phyloP scores from a whole-genome alignment of 2,329 filamentous ascomycete species.

The Trichoderma atrobrunneum region DNA sequence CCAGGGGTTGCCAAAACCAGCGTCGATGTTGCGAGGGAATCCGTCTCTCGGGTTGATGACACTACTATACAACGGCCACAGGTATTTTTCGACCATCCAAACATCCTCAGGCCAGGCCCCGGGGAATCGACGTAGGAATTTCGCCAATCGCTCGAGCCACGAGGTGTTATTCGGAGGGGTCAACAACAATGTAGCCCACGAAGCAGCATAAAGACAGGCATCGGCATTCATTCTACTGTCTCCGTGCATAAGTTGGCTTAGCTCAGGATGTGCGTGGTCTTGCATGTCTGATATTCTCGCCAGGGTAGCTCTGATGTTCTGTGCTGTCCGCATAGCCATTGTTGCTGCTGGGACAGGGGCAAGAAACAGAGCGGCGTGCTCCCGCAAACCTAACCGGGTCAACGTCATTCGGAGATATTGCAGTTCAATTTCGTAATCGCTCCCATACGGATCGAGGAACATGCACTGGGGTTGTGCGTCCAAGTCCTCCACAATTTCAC shows the following conservation, averaged over 20 bases:
- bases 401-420: constrained; percentile 59
- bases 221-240: constrained; percentile 45
- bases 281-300: constrained; percentile 31
- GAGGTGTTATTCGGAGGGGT: constrained; percentile 45
- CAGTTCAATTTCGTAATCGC: constrained; percentile 62
- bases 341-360: constrained; percentile 61
- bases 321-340: constrained; percentile 68
- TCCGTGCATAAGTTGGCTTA: constrained; percentile 37
- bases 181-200: constrained; percentile 68
- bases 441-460: constrained; percentile 81
- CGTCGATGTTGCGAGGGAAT: constrained; percentile 28
- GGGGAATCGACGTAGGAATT: constrained; percentile 52
- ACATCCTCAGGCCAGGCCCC: constrained; percentile 59
- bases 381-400: constrained; percentile 45
- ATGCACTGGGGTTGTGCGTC: constrained; percentile 50
- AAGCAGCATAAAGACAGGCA: constrained; percentile 65
- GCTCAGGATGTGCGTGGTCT: constrained; percentile 27
- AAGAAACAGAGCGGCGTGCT: constrained; percentile 52
- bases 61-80: constrained; percentile 57
- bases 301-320: constrained; percentile 76
- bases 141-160: constrained; percentile 61
- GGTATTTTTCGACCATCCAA: constrained; percentile 65
- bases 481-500: constrained; percentile 29
- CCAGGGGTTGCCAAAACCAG: constrained; percentile 30
- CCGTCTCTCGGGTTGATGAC: constrained; percentile 35